Evolutionary conservation across 2,329 filamentous ascomycete genomes (phyloP).

Genomic region (Aureobasidium lini): DNA sequence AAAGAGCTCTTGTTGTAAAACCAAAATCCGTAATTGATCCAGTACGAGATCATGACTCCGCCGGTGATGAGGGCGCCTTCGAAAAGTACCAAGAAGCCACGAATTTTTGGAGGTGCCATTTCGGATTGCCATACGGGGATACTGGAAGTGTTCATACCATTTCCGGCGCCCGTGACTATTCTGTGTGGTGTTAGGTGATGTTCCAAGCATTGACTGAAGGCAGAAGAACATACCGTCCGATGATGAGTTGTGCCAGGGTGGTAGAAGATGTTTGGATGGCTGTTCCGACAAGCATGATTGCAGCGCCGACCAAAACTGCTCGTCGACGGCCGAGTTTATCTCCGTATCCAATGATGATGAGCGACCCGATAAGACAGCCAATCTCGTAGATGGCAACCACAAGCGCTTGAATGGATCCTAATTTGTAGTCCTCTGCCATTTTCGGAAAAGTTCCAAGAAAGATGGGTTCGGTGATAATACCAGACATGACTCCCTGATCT

Average conservation of each 20-base stretch:
- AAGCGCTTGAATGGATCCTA: constrained; percentile 2
- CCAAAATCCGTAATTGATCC: constrained; percentile 40
- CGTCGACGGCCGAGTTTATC: constrained; percentile 19
- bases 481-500: constrained; percentile 14
- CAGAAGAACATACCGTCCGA: constrained; percentile 17
- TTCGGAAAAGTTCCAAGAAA: constrained; percentile 3
- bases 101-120: constrained; percentile 27
- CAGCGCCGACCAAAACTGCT: constrained; percentile 21
- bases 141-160: constrained; percentile 30
- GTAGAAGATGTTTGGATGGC: constrained; percentile 27
- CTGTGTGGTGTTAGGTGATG: constrained; percentile 33
- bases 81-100: constrained; percentile 30
- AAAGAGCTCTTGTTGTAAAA: constrained; percentile 45
- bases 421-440: background rate
- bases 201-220: background rate
- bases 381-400: constrained; percentile 16
- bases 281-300: constrained; percentile 29
- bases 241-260: constrained; percentile 29
- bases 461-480: constrained; percentile 10
- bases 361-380: constrained; percentile 20
- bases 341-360: constrained; percentile 20
- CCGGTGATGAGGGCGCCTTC: constrained; percentile 29
- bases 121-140: constrained; percentile 36
- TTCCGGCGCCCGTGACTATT: constrained; percentile 33
- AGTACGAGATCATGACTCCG: constrained; percentile 30